phyloP scores from a whole-genome alignment of 2,329 filamentous ascomycete genomes.

The Chaetoscypha palmicola region DNA sequence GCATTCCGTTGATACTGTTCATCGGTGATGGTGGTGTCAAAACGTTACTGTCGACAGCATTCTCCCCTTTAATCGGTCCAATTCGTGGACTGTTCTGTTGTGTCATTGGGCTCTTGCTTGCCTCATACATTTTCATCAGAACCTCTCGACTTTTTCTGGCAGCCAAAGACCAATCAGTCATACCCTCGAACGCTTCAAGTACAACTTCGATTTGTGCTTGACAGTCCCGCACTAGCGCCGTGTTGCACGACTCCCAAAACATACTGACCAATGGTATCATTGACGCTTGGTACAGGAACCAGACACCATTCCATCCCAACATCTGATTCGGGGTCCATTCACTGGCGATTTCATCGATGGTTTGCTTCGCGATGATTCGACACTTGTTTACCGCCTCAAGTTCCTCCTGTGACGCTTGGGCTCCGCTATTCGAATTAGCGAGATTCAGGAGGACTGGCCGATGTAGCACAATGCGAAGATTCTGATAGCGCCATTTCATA shows the following conservation, averaged over 20 bases:
- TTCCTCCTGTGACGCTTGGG: constrained; percentile 47
- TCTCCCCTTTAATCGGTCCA: constrained; percentile 26
- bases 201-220: constrained; percentile 51
- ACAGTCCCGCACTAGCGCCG: constrained; percentile 35
- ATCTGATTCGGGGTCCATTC: constrained; percentile 70
- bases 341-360: constrained; percentile 63
- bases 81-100: constrained; percentile 29
- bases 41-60: constrained; percentile 10
- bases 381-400: constrained; percentile 61
- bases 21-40: constrained; percentile 12
- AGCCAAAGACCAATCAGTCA: constrained; percentile 59
- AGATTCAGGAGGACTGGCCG: constrained; percentile 64
- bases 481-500: constrained; percentile 79
- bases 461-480: constrained; percentile 69
- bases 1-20: constrained; percentile 23
- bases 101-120: constrained; percentile 31
- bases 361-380: constrained; percentile 60
- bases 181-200: constrained; percentile 53
- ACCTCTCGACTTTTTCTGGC: constrained; percentile 57
- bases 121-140: constrained; percentile 57
- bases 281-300: constrained; percentile 73
- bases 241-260: constrained; percentile 52
- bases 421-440: constrained; percentile 33
- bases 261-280: constrained; percentile 73
- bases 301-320: constrained; percentile 73